phyloP scores from a whole-genome alignment of 2,329 filamentous ascomycete genomes.

The Bimuria novae-zelandiae region DNA sequence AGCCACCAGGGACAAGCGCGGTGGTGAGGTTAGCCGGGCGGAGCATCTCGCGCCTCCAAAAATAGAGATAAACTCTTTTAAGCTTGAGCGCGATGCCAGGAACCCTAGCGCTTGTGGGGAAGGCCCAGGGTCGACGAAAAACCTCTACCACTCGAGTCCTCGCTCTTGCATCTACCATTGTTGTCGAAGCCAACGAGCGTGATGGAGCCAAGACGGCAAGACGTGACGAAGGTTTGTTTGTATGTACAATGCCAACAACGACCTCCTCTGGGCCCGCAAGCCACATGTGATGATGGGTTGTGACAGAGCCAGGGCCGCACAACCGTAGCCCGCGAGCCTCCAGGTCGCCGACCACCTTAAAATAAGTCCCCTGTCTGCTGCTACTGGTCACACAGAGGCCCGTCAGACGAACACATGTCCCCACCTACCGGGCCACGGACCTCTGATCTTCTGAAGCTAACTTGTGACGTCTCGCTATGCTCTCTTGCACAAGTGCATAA shows the following conservation, averaged over 20 bases:
- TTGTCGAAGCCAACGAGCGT: not conserved
- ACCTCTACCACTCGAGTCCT: constrained; percentile 6
- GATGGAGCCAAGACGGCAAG: constrained; percentile 7
- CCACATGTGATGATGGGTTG: not conserved
- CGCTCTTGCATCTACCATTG: constrained; percentile 18
- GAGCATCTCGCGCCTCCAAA: constrained; percentile 26
- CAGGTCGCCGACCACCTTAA: constrained; percentile 9
- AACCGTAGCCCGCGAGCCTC: constrained; percentile 2
- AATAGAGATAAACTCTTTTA: constrained; percentile 41
- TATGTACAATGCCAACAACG: not conserved
- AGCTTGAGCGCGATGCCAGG: constrained; percentile 21
- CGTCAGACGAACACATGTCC: constrained; percentile 22
- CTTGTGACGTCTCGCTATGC: constrained; percentile 1
- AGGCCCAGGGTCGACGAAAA: constrained; percentile 21
- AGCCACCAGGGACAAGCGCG: constrained; percentile 27
- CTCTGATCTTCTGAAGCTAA: constrained; percentile 17
- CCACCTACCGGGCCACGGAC: constrained; percentile 21
- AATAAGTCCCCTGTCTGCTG: constrained; percentile 5
- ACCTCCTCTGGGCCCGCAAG: not conserved
- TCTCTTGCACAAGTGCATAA: too few relatives aligned
- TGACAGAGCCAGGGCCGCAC: not conserved
- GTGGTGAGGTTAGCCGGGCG: constrained; percentile 26
- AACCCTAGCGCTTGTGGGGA: constrained; percentile 23
- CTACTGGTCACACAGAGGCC: constrained; percentile 18
- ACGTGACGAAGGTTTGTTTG: not conserved